Percentiles rank a stretch among this genome's conserved stretches.
Evolutionary conservation across 116 monocot genomes (phyloP).

Genomic region (Papilionanthe hybrid): DNA sequence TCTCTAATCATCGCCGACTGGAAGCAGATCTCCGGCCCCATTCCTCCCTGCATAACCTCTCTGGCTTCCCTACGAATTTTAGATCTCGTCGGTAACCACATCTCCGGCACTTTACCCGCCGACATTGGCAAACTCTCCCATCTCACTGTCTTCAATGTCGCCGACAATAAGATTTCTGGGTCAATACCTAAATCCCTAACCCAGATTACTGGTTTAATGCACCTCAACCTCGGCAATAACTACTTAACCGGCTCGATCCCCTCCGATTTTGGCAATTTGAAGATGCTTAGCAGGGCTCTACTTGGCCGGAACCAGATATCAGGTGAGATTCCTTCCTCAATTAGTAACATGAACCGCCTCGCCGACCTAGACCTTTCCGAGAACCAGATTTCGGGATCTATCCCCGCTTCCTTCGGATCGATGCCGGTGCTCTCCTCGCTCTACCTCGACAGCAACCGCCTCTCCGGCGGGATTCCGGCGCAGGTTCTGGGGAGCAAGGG

Average conservation of each 20-base stretch:
- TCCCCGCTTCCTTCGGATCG: slow-evolving; percentile 40
- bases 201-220: slow-evolving; percentile 43
- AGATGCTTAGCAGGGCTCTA: slow-evolving; percentile 63
- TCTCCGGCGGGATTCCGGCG: slow-evolving; percentile 54
- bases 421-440: slow-evolving; percentile 57
- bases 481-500: slow-evolving; percentile 38
- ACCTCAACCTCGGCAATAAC: slow-evolving; percentile 70
- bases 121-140: slow-evolving; percentile 38
- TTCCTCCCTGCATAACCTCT: slow-evolving; percentile 62
- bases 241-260: slow-evolving; percentile 45
- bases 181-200: slow-evolving; percentile 46
- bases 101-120: slow-evolving; percentile 60
- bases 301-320: slow-evolving; percentile 56
- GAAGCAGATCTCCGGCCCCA: slow-evolving; percentile 66
- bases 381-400: slow-evolving; percentile 44
- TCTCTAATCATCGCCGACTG: slow-evolving; percentile 84
- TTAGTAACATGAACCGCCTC: slow-evolving; percentile 44
- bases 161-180: slow-evolving; percentile 67
- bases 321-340: slow-evolving; percentile 48
- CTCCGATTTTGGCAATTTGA: slow-evolving; percentile 35
- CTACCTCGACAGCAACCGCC: slow-evolving; percentile 51
- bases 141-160: slow-evolving; percentile 70
- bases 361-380: slow-evolving; percentile 69
- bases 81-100: slow-evolving; percentile 68
- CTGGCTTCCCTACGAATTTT: slow-evolving; percentile 58